These are phyloP conservation scores for Sporothrix brunneoviolacea DNA, from an alignment of 2,329 filamentous ascomycete species.

Conservation along the genomic window DNA sequence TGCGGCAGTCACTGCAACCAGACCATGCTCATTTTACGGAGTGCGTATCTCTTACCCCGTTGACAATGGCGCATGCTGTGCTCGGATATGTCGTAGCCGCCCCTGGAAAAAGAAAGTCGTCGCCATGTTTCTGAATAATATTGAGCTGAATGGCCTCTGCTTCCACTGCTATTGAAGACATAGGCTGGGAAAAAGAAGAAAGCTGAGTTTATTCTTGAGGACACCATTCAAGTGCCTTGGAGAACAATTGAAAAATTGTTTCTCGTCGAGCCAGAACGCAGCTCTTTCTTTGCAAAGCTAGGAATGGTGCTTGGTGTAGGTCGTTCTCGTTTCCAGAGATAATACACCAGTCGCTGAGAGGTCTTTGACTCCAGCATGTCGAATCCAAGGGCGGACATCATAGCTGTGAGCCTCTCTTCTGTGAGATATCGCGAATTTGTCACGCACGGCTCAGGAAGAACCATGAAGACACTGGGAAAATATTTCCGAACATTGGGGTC, in stretches of 20 bases:
- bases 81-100: no score
- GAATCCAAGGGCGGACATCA: constrained; percentile 77
- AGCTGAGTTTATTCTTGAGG: no score
- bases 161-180: no score
- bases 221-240: constrained; percentile 22
- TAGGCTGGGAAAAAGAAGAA: no score
- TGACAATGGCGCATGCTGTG: no score
- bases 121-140: no score
- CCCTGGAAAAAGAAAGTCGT: no score
- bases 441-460: constrained; percentile 81
- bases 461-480: constrained; percentile 75
- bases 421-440: constrained; percentile 87
- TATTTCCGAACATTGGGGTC: constrained; percentile 22
- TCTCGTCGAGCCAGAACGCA: constrained; percentile 66
- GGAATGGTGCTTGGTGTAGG: constrained; percentile 18
- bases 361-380: constrained; percentile 57
- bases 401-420: constrained; percentile 57
- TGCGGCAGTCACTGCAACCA: no score
- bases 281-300: constrained; percentile 63
- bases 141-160: no score
- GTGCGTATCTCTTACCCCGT: no score
- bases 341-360: constrained; percentile 80
- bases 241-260: constrained; percentile 90
- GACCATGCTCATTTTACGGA: no score
- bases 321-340: constrained; percentile 62